phyloP scores from a whole-genome alignment of 1,284 basidiomycete genomes.

The Heterobasidion parviporum region DNA sequence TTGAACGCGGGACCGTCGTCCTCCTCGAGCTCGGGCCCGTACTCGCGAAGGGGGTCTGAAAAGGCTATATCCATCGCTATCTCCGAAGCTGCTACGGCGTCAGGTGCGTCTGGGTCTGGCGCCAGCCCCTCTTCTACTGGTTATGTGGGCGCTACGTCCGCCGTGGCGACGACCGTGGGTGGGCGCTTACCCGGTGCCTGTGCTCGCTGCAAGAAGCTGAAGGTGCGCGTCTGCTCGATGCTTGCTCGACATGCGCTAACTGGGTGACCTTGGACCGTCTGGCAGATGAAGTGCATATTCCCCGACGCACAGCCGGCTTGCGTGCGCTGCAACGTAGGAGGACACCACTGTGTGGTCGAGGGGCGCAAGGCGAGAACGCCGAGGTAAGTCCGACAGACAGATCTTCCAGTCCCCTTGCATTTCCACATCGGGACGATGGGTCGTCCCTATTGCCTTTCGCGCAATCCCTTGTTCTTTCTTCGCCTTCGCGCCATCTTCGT shows the following conservation, averaged over 20 bases:
- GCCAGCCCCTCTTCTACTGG: no score
- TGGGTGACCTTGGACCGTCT: not conserved
- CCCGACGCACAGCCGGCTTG: slow-evolving; percentile 16
- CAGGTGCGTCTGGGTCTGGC: no score
- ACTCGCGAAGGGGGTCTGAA: no score
- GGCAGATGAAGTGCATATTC: slow-evolving; percentile 26
- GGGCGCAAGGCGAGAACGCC: slow-evolving; percentile 27
- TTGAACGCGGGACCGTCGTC: no score
- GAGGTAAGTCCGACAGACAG: slow-evolving; percentile 16
- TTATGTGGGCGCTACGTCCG: no score
- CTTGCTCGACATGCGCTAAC: not conserved
- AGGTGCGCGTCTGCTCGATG: slow-evolving; percentile 12
- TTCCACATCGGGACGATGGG: not conserved
- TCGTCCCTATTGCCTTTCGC: no score
- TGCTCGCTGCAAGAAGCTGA: slow-evolving; percentile 24
- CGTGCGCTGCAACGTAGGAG: slow-evolving; percentile 19
- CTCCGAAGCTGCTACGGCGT: no score
- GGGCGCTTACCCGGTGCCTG: slow-evolving; percentile 16
- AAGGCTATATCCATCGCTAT: no score
- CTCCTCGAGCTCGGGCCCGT: no score
- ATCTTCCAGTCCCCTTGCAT: not conserved
- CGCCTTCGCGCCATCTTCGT: not conserved
- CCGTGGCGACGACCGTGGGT: no score
- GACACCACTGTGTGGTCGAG: slow-evolving; percentile 24
- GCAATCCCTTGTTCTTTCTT: not conserved